Conservation (phyloP, 768 basidiomycete species). For the Panaeolus cyanescens region DNA sequence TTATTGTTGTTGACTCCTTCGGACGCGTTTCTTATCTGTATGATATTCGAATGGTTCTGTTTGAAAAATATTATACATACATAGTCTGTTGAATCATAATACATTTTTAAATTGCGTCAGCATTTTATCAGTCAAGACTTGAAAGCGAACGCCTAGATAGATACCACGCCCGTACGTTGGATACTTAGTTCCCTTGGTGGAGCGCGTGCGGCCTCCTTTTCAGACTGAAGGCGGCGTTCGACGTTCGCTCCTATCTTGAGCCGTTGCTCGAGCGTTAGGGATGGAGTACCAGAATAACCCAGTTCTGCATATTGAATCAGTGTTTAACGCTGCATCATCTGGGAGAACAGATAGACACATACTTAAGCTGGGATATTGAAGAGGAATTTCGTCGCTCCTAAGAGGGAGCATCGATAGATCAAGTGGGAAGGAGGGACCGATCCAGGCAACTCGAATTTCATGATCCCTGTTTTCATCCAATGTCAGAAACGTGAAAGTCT, state of each 20-base stretch:
- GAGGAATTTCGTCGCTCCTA: slow-evolving; percentile 52
- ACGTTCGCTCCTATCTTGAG: slow-evolving; percentile 60
- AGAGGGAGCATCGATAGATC: slow-evolving; percentile 60
- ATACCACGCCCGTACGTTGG: not conserved
- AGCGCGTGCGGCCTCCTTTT: slow-evolving; percentile 71
- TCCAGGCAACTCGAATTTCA: slow-evolving; percentile 69
- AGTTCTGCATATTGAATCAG: slow-evolving; percentile 43
- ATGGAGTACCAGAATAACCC: slow-evolving; percentile 63
- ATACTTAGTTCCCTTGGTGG: slow-evolving; percentile 36
- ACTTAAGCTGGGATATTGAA: slow-evolving; percentile 72
- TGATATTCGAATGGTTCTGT: not conserved
- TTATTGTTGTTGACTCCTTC: not conserved
- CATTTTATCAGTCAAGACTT: not conserved
- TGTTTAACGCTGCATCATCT: not conserved
- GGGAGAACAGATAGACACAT: slow-evolving; percentile 22
- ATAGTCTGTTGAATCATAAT: not conserved
- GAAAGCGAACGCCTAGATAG: too few species aligned
- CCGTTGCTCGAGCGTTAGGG: slow-evolving; percentile 61
- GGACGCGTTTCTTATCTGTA: not conserved
- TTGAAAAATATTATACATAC: not conserved
- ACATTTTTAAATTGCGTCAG: not conserved
- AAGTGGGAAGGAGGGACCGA: slow-evolving; percentile 70
- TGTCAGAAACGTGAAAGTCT: not conserved
- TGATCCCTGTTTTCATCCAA: slow-evolving; percentile 55
- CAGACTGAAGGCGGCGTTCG: slow-evolving; percentile 56